Conservation (phyloP, 192 early-diverging fungal genomes). For the Lobulomyces angularis region DNA sequence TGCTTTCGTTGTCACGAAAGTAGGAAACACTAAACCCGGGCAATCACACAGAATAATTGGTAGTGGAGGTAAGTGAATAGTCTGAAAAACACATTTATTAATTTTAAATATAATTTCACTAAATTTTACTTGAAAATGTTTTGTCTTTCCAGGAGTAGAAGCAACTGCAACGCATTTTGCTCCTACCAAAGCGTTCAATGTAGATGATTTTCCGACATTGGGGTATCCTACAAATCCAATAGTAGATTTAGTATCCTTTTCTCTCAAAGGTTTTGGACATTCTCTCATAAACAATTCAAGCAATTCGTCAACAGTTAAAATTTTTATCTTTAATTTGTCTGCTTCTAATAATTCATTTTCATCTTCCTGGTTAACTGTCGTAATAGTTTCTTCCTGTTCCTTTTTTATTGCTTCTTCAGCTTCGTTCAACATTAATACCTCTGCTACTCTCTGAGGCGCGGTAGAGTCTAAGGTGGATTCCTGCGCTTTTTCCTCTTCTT, state of each 20-base stretch:
- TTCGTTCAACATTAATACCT: slow-evolving; percentile 2
- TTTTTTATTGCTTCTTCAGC: not conserved
- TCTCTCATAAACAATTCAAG: slow-evolving; percentile 43
- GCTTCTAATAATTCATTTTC: no score
- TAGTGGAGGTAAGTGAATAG: slow-evolving; percentile 75
- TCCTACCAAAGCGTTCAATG: slow-evolving; percentile 92
- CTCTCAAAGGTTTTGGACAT: slow-evolving; percentile 34
- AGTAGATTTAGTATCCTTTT: slow-evolving; percentile 21
- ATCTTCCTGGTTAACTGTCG: no score
- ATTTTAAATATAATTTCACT: not conserved
- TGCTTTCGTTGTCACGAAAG: slow-evolving; percentile 94
- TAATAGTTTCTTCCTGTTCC: no score
- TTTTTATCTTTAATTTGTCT: slow-evolving; percentile 24
- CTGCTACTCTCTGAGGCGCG: no score
- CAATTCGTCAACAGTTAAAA: slow-evolving; percentile 55
- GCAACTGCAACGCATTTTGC: slow-evolving; percentile 89
- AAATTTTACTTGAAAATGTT: slow-evolving; percentile 77
- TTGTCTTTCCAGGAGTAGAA: slow-evolving; percentile 96
- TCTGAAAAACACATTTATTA: slow-evolving; percentile 17
- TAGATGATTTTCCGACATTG: slow-evolving; percentile 98
- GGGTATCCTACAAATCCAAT: slow-evolving; percentile 98
- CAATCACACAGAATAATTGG: slow-evolving; percentile 89
- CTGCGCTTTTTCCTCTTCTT: slow-evolving; percentile 55
- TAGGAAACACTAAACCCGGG: slow-evolving; percentile 97
- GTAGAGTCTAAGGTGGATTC: not conserved